Evolutionary conservation across 441 rosid genomes (phyloP), one percentile per base, ranked within the genome.

Genomic region (Jatropha podagrica): DNA sequence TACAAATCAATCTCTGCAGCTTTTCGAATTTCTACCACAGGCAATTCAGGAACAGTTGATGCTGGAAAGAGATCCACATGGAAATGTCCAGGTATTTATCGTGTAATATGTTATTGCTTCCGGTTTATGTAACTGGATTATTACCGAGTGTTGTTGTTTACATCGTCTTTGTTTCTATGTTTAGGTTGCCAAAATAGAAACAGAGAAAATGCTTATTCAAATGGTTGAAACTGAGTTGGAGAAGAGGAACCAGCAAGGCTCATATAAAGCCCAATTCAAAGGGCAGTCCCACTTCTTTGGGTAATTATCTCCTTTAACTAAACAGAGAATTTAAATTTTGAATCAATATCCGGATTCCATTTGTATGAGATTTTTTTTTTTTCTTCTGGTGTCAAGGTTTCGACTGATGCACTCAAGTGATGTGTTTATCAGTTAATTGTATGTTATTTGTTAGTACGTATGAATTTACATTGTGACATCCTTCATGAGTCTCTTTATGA

Each of bases 41-140:
- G 91, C 93, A 49, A 94, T 96, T 86, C 98, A 88, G 83, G 98
- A 96, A 82, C 98, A 96, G 78, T 81, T 96, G 88, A 86, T 96
- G 95, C 97, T 96, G 68, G 99, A 96, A 84, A 90, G 99, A 83
- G 99, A 96, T 82, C 99, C 99, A 51, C 99, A 96, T 76, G 99
- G 98, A 85, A 96, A 96, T 84, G 99, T 96, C 80, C 99, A 96
- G 98, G 99, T 92, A 80, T 49, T 37, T 85, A 60, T 76, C 23
- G 61, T 69, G 38, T 32, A 4, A 74, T 32, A 42, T 42, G 3
- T 75, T 26, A 18, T 60, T 68, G 76, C 56, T 78, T 64, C 58
- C 23, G 71, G 62, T 44, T 68, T 67, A 51, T 48, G 7, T 64
- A 17, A 1, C 27, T 64, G 11, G 15, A 64, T 42, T 61, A 63